phyloP scores from a whole-genome alignment of 2,329 filamentous ascomycete genomes.

The Incumbomyces lentus region DNA sequence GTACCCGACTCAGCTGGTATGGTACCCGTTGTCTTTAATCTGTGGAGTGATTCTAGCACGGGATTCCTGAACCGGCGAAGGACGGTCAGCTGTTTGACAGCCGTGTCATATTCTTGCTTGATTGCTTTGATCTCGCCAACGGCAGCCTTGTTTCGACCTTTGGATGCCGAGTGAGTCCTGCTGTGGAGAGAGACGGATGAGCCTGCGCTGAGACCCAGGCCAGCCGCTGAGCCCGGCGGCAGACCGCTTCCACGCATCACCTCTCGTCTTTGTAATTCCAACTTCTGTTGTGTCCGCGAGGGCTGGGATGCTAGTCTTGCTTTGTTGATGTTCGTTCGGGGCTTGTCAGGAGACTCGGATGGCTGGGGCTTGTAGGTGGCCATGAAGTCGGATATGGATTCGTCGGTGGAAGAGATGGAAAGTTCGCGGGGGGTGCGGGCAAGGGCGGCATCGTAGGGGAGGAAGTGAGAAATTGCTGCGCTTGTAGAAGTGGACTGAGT shows the following conservation, averaged over 20 bases:
- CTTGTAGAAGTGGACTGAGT: slow-evolving; percentile 37
- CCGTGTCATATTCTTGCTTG: slow-evolving; percentile 36
- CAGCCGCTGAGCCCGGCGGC: slow-evolving; percentile 32
- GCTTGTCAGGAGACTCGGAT: slow-evolving; percentile 31
- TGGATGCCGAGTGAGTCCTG: slow-evolving; percentile 20
- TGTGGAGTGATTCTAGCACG: slow-evolving; percentile 32
- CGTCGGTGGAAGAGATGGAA: slow-evolving; percentile 32
- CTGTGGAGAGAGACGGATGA: slow-evolving; percentile 18
- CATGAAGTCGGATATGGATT: slow-evolving; percentile 37
- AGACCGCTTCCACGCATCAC: slow-evolving; percentile 31
- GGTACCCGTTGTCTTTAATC: slow-evolving; percentile 21
- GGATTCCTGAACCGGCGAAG: slow-evolving; percentile 37
- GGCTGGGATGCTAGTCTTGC: slow-evolving; percentile 22
- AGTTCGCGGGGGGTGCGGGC: slow-evolving; percentile 19
- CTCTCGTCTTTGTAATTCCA: slow-evolving; percentile 34
- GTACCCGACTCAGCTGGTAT: slow-evolving; percentile 10
- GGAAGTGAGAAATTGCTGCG: slow-evolving; percentile 37
- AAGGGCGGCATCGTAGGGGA: slow-evolving; percentile 23
- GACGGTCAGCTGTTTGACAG: slow-evolving; percentile 33
- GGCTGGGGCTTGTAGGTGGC: slow-evolving; percentile 38
- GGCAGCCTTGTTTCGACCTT: slow-evolving; percentile 11
- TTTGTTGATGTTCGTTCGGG: slow-evolving; percentile 22
- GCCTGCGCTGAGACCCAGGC: slow-evolving; percentile 23
- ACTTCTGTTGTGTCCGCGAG: slow-evolving; percentile 39
- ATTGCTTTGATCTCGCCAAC: slow-evolving; percentile 23